phyloP scores from a whole-genome alignment of 2,329 filamentous ascomycete genomes.

The Atkinsonella texensis region DNA sequence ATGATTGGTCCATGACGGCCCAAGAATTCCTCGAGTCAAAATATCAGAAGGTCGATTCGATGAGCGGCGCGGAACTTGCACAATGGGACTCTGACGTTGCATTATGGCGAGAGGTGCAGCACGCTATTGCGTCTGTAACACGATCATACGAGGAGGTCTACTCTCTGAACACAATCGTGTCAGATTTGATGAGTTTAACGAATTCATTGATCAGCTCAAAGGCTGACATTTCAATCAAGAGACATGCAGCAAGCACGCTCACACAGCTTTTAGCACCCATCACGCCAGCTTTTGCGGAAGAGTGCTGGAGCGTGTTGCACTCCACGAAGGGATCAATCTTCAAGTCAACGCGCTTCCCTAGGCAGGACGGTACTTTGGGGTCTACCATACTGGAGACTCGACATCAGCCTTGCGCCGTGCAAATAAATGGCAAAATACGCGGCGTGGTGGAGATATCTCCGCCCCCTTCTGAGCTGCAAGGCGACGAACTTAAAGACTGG shows the following conservation, averaged over 20 bases:
- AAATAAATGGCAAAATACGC: constrained; percentile 68
- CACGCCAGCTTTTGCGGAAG: constrained; percentile 67
- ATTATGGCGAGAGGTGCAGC: constrained; percentile 56
- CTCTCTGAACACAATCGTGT: constrained; percentile 71
- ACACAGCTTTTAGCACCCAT: constrained; percentile 68
- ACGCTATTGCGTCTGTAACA: constrained; percentile 54
- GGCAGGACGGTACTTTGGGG: constrained; percentile 35
- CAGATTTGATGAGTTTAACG: constrained; percentile 70
- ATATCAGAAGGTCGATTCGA: constrained; percentile 17
- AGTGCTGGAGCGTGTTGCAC: constrained; percentile 58
- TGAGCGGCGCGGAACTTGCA: constrained; percentile 19
- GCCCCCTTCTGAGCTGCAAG: constrained; percentile 28
- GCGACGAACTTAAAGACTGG: constrained; percentile 42
- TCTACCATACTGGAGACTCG: constrained; percentile 37
- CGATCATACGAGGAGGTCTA: constrained; percentile 59
- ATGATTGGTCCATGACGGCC: constrained; percentile 11
- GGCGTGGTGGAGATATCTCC: constrained; percentile 54
- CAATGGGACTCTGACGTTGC: constrained; percentile 34
- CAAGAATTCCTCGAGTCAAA: constrained; percentile 26
- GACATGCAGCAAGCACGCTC: constrained; percentile 41
- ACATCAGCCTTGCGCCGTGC: constrained; percentile 50
- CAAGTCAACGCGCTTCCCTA: constrained; percentile 45
- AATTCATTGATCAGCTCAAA: constrained; percentile 47
- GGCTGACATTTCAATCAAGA: constrained; percentile 30
- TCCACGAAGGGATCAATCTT: constrained; percentile 28